phyloP scores from a whole-genome alignment of 352 stramenopile genomes.

The Pythium scleroteichum region DNA sequence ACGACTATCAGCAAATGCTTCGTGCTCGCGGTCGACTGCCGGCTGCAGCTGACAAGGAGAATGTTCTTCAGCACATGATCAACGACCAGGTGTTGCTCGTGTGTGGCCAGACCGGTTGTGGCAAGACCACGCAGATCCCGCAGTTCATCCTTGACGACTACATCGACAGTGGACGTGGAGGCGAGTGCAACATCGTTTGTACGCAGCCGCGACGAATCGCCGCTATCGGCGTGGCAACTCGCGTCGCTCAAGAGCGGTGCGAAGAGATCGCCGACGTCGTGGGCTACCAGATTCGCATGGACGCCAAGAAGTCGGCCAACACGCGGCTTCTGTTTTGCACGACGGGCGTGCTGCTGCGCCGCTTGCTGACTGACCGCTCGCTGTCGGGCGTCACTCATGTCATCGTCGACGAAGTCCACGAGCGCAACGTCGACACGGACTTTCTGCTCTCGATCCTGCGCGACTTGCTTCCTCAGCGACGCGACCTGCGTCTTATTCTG shows the following conservation, averaged over 20 bases:
- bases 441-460: slow-evolving; percentile 94
- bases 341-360: slow-evolving; percentile 93
- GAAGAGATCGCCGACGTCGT: slow-evolving; percentile 86
- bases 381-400: slow-evolving; percentile 94
- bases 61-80: slow-evolving; percentile 55
- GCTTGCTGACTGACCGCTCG: slow-evolving; percentile 89
- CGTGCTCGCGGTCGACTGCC: slow-evolving; percentile 54
- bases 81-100: slow-evolving; percentile 92
- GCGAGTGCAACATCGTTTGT: slow-evolving; percentile 95
- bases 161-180: slow-evolving; percentile 76
- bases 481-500: slow-evolving; percentile 90
- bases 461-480: slow-evolving; percentile 69
- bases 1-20: slow-evolving; percentile 63
- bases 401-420: slow-evolving; percentile 99
- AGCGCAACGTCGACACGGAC: slow-evolving; percentile 96
- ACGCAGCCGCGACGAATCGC: slow-evolving; percentile 95
- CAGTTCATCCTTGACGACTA: slow-evolving; percentile 97
- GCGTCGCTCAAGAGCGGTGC: slow-evolving; percentile 94
- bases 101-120: slow-evolving; percentile 94
- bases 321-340: slow-evolving; percentile 96
- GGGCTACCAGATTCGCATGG: slow-evolving; percentile 96
- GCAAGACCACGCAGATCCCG: slow-evolving; percentile 96
- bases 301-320: slow-evolving; percentile 86
- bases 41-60: slow-evolving; percentile 53
- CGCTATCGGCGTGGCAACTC: slow-evolving; percentile 95